These are phyloP conservation scores for Chalciporus piperatoides DNA, from an alignment of 1,284 basidiomycete genomes.

Conservation along the genomic window DNA sequence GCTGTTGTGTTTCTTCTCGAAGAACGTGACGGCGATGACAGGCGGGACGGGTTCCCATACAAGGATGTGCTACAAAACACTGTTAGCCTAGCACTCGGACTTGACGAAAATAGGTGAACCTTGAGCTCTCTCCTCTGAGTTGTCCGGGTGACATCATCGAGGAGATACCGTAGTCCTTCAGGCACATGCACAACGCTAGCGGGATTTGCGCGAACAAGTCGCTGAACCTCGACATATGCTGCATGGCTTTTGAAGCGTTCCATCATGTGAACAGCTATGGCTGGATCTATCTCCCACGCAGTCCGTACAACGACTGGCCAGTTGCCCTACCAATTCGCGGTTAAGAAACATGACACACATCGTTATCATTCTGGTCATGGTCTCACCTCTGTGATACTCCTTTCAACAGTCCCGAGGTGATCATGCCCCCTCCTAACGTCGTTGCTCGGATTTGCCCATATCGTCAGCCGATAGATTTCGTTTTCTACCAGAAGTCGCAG, in stretches of 20 bases:
- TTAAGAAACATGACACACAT: slow-evolving; percentile 2
- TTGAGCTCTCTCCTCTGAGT: slow-evolving; percentile 66
- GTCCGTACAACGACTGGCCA: slow-evolving; percentile 71
- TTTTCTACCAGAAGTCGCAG: slow-evolving; percentile 85
- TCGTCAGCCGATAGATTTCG: slow-evolving; percentile 81
- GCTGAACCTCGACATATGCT: slow-evolving; percentile 68
- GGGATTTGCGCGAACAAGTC: slow-evolving; percentile 74
- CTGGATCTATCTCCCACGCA: slow-evolving; percentile 83
- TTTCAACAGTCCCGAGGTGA: slow-evolving; percentile 54
- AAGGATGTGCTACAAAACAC: slow-evolving; percentile 62
- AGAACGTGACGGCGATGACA: slow-evolving; percentile 82
- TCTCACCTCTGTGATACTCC: slow-evolving; percentile 57
- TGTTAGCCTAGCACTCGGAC: slow-evolving; percentile 15
- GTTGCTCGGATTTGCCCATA: slow-evolving; percentile 89
- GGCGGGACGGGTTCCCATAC: slow-evolving; percentile 91
- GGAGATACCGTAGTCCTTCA: slow-evolving; percentile 76
- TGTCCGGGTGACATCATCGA: slow-evolving; percentile 68
- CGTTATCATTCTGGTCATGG: not conserved
- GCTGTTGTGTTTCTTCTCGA: slow-evolving; percentile 79
- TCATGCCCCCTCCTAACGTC: slow-evolving; percentile 69
- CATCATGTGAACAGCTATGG: slow-evolving; percentile 78
- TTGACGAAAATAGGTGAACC: slow-evolving; percentile 38
- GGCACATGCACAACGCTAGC: slow-evolving; percentile 70
- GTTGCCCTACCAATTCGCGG: slow-evolving; percentile 44
- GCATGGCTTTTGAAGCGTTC: slow-evolving; percentile 77